Conservation (phyloP, 345 rosid species). For the Lepidium africanum region DNA sequence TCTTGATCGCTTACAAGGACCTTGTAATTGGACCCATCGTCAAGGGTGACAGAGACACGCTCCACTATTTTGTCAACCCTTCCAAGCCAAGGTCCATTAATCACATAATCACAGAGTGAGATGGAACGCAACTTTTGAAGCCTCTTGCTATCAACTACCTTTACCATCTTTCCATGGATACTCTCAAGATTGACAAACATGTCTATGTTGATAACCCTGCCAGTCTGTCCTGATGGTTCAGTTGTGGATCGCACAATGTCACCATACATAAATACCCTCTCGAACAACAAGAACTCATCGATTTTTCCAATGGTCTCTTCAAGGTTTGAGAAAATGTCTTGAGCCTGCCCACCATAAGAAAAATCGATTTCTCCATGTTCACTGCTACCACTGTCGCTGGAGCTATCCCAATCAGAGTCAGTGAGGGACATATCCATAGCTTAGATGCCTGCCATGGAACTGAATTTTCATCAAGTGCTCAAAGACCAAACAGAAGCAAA, state of each 20-base stretch:
- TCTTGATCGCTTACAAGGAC: slow-evolving; percentile 49
- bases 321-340: slow-evolving; percentile 64
- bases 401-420: slow-evolving; percentile 88
- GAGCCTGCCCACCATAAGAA: slow-evolving; percentile 53
- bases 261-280: slow-evolving; percentile 61
- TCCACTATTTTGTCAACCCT: slow-evolving; percentile 61
- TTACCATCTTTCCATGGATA: slow-evolving; percentile 41
- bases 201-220: slow-evolving; percentile 52
- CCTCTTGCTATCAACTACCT: slow-evolving; percentile 51
- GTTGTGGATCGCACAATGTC: slow-evolving; percentile 59
- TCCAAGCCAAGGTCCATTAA: slow-evolving; percentile 77
- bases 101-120: slow-evolving; percentile 71
- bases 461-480: slow-evolving; percentile 11
- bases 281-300: slow-evolving; percentile 83
- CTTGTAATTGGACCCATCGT: slow-evolving; percentile 68
- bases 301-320: slow-evolving; percentile 82
- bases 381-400: slow-evolving; percentile 74
- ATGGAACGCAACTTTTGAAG: slow-evolving; percentile 54
- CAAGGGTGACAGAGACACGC: slow-evolving; percentile 49
- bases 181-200: slow-evolving; percentile 64
- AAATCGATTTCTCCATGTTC: slow-evolving; percentile 59
- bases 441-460: slow-evolving; percentile 28
- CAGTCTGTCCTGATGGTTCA: slow-evolving; percentile 76
- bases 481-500: slow-evolving; percentile 4
- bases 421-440: slow-evolving; percentile 52